Evolutionary conservation across 441 rosid genomes (phyloP).

Genomic region (Dalechampia spathulata): DNA sequence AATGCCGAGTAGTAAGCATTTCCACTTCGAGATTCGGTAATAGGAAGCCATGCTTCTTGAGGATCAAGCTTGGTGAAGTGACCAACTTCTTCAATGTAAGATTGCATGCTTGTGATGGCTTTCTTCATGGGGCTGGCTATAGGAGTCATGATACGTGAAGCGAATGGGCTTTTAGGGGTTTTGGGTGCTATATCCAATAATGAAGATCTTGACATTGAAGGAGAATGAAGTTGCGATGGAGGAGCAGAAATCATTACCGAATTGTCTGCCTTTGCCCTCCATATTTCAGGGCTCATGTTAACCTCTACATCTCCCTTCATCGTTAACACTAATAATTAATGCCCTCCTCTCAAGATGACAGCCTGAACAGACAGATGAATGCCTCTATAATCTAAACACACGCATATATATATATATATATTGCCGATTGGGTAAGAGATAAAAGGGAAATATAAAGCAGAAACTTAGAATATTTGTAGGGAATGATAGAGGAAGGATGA

Average conservation of each 20-base stretch:
- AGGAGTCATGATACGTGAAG: slow-evolving; percentile 25
- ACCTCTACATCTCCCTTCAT: slow-evolving; percentile 19
- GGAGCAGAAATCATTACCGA: slow-evolving; percentile 22
- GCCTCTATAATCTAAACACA: too few species aligned
- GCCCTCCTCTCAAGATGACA: not conserved
- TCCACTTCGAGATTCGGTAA: slow-evolving; percentile 55
- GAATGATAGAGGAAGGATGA: not conserved
- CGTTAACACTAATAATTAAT: not conserved
- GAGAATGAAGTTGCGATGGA: slow-evolving; percentile 25
- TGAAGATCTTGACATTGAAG: slow-evolving; percentile 31
- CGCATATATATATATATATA: too few species aligned
- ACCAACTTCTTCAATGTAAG: slow-evolving; percentile 39
- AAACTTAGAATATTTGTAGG: too few species aligned
- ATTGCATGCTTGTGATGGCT: slow-evolving; percentile 33
- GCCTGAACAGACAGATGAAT: too few species aligned
- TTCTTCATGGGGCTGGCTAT: slow-evolving; percentile 47
- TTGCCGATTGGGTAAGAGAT: too few species aligned
- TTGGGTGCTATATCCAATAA: slow-evolving; percentile 19
- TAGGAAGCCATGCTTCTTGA: slow-evolving; percentile 59
- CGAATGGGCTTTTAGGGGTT: slow-evolving; percentile 33
- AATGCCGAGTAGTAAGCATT: slow-evolving; percentile 47
- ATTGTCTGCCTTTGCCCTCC: not conserved
- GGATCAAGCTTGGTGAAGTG: slow-evolving; percentile 44
- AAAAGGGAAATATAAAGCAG: too few species aligned
- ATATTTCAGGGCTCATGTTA: slow-evolving; percentile 3